Evolutionary conservation across 345 rosid genomes (phyloP).

Genomic region (Citrus sp.): DNA sequence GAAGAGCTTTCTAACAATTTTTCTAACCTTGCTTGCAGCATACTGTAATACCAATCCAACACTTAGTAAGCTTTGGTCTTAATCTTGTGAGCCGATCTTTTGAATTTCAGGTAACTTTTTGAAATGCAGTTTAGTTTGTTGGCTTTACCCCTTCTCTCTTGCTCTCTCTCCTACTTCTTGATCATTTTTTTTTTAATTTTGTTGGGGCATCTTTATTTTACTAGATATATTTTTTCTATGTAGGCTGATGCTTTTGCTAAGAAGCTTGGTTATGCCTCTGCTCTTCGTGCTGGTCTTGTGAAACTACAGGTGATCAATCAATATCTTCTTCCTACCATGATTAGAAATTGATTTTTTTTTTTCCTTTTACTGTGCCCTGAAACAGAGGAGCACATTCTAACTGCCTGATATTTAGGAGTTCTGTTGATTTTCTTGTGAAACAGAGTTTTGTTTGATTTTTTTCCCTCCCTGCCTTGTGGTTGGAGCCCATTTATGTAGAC

Average conservation of each 20-base stretch:
- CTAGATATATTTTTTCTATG: slow-evolving; percentile 10
- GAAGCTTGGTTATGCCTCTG: slow-evolving; percentile 76
- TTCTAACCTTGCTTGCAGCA: slow-evolving; percentile 52
- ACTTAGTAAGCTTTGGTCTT: slow-evolving; percentile 79
- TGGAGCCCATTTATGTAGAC: background rate
- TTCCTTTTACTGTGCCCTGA: background rate
- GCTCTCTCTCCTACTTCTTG: background rate
- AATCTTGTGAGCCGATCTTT: slow-evolving; percentile 96
- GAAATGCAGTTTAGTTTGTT: background rate
- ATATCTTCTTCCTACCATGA: background rate
- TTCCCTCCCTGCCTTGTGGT: background rate
- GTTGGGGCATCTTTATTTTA: background rate
- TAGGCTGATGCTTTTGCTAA: slow-evolving; percentile 99
- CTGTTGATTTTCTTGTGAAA: background rate
- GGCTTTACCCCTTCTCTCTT: background rate
- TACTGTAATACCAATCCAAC: slow-evolving; percentile 88
- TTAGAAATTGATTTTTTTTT: background rate
- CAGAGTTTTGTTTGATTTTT: background rate
- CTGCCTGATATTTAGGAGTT: background rate
- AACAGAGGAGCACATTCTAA: background rate
- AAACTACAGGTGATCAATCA: slow-evolving; percentile 79
- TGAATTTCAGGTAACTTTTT: slow-evolving; percentile 81
- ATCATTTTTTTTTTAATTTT: background rate
- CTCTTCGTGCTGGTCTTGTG: slow-evolving; percentile 90
- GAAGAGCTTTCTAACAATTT: slow-evolving; percentile 6